phyloP scores from a whole-genome alignment of 228 moss, liverwort and hornwort genomes.

The Sphagnum fallax region DNA sequence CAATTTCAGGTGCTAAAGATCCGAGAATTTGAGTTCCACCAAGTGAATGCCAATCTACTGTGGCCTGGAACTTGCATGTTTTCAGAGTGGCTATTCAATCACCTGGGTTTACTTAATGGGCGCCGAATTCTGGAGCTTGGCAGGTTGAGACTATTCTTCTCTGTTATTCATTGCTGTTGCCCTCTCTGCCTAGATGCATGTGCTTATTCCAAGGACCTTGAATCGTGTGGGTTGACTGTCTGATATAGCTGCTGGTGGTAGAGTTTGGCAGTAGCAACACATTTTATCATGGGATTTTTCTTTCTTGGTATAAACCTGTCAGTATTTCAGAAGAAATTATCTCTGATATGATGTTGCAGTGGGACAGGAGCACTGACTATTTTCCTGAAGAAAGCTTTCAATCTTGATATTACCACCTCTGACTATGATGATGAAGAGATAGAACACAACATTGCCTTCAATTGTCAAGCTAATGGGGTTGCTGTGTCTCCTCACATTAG shows the following conservation, averaged over 20 bases:
- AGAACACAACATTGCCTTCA: slow-evolving; percentile 61
- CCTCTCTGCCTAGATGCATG: background rate
- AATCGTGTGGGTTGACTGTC: too few species aligned
- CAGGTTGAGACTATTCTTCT: slow-evolving; percentile 33
- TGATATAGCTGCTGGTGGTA: too few species aligned
- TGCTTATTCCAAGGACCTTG: background rate
- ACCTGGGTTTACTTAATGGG: slow-evolving; percentile 40
- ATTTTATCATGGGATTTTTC: background rate
- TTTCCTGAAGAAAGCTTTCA: slow-evolving; percentile 55
- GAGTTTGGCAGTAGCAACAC: too few species aligned
- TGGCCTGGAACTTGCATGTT: slow-evolving; percentile 86
- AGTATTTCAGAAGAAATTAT: background rate
- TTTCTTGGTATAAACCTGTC: background rate
- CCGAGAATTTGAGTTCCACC: slow-evolving; percentile 82
- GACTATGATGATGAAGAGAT: slow-evolving; percentile 88
- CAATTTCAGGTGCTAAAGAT: slow-evolving; percentile 55
- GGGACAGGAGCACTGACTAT: slow-evolving; percentile 91
- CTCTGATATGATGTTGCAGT: slow-evolving; percentile 23
- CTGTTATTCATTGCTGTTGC: slow-evolving; percentile 7
- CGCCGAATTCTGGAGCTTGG: slow-evolving; percentile 78
- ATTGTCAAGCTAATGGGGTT: slow-evolving; percentile 50
- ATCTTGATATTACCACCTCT: slow-evolving; percentile 77
- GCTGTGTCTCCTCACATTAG: slow-evolving; percentile 59
- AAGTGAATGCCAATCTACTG: slow-evolving; percentile 85
- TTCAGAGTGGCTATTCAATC: slow-evolving; percentile 79